Evolutionary conservation across 176 grass and related monocot species (phyloP).

Genomic region (Carex myosuroides): DNA sequence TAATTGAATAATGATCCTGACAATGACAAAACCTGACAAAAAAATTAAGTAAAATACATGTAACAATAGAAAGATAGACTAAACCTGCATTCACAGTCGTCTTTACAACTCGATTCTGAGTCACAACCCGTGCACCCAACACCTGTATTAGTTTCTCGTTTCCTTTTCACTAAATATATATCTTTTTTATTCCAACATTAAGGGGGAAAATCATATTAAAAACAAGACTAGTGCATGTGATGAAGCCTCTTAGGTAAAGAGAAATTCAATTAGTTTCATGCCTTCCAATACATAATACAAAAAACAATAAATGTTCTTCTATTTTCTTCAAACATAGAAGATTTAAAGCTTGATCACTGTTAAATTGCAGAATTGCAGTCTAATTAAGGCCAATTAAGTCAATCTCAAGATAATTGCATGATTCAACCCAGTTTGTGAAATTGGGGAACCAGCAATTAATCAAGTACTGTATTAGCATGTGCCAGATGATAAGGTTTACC

Average conservation of each 20-base stretch:
- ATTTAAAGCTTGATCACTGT: too few species aligned
- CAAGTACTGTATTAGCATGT: neutral
- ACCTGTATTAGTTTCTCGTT: constrained; percentile 53
- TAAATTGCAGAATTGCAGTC: neutral
- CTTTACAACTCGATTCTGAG: constrained; percentile 75
- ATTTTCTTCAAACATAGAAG: neutral
- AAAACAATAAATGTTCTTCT: neutral
- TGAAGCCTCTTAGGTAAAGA: neutral
- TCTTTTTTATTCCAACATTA: constrained; percentile 37
- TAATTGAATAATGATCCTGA: neutral
- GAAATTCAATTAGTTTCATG: neutral
- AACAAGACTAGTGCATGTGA: neutral
- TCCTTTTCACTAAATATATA: constrained; percentile 97
- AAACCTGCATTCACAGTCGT: constrained; percentile 97
- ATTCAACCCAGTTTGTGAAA: neutral
- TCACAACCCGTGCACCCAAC: constrained; percentile 71
- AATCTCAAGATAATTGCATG: neutral
- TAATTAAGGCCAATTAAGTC: neutral
- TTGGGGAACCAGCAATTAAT: neutral
- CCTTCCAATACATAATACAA: neutral
- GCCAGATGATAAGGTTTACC: neutral
- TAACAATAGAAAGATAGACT: constrained; percentile 13
- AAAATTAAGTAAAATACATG: neutral
- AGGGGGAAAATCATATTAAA: constrained; percentile 27
- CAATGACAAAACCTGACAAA: neutral